Evolutionary conservation across 257 asterid species (phyloP).

Genomic region (Nyctanthes arbortristis): DNA sequence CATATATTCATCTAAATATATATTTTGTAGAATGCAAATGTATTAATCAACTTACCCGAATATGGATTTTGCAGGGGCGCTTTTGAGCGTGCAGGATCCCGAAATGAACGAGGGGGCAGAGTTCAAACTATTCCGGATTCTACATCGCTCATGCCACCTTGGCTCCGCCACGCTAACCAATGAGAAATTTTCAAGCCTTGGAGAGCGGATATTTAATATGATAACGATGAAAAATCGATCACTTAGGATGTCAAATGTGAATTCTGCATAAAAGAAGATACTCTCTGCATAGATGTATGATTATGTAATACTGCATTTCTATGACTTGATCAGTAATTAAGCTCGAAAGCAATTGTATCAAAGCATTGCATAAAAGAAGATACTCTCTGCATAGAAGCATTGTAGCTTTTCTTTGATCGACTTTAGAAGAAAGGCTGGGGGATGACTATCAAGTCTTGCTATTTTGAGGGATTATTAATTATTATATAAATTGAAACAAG

Average conservation of each 20-base stretch:
- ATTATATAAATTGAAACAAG: no score
- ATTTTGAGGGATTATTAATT: no score
- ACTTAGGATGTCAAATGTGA: not conserved
- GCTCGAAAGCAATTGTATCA: no score
- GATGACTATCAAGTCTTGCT: no score
- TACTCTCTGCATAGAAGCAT: no score
- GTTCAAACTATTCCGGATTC: slow-evolving; percentile 1
- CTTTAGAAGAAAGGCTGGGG: no score
- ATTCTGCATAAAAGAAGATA: not conserved
- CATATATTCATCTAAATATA: no score
- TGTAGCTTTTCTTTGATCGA: no score
- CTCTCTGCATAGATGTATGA: not conserved
- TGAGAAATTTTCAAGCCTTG: not conserved
- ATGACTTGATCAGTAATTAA: no score
- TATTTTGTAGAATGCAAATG: no score
- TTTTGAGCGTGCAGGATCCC: slow-evolving; percentile 18
- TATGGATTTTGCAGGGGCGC: slow-evolving; percentile 16
- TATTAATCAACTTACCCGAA: not conserved
- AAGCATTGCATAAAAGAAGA: no score
- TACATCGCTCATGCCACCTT: slow-evolving; percentile 34
- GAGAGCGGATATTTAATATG: not conserved
- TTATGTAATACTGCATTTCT: no score
- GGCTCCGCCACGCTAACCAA: slow-evolving; percentile 37
- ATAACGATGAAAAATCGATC: not conserved
- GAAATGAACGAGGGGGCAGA: slow-evolving; percentile 6